A percentile compares a stretch with the other conserved stretches of the same genome.
These are phyloP conservation scores for Pseudomonodictys pantanalensis DNA, from an alignment of 495 filamentous ascomycete genomes.

Conservation along the genomic window DNA sequence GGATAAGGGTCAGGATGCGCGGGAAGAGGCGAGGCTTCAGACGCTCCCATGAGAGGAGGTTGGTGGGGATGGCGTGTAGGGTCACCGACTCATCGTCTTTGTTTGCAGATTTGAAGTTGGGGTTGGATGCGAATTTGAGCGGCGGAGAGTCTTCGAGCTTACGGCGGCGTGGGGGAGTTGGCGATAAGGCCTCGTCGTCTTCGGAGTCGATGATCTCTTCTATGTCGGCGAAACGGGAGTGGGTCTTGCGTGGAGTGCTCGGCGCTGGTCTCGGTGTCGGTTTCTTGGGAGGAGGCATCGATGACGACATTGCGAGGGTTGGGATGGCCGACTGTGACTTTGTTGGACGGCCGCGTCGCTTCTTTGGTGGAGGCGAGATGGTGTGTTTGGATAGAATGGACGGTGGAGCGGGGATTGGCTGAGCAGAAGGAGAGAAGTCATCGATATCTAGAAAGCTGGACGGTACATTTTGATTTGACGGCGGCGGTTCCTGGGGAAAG, in stretches of 20 bases:
- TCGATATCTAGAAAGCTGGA: constrained; percentile 27
- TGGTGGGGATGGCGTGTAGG: not conserved
- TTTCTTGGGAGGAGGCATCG: constrained; percentile 6
- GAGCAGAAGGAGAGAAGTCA: constrained; percentile 10
- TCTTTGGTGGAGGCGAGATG: constrained; percentile 9
- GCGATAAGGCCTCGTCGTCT: constrained; percentile 34
- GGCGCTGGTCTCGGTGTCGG: not conserved
- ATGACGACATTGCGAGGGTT: not conserved
- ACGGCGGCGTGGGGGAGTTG: constrained; percentile 34
- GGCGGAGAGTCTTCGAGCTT: not conserved
- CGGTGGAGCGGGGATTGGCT: not conserved
- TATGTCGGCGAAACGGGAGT: constrained; percentile 32
- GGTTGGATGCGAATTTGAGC: not conserved
- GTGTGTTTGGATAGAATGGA: not conserved
- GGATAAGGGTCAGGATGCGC: constrained; percentile 66
- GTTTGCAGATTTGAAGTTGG: not conserved
- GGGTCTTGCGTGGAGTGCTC: constrained; percentile 2
- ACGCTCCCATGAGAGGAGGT: constrained; percentile 22
- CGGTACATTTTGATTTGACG: not conserved
- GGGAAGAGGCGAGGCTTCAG: constrained; percentile 46
- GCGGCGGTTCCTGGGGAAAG: constrained; percentile 1
- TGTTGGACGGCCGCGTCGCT: constrained; percentile 31
- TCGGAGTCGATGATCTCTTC: constrained; percentile 43
- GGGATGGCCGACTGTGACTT: constrained; percentile 23
- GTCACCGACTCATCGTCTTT: not conserved